Percentiles rank a stretch among this genome's conserved stretches.
These are phyloP conservation scores for Neopestalotiopsis rosae DNA, from an alignment of 2,329 filamentous ascomycete species.

Conservation along the genomic window DNA sequence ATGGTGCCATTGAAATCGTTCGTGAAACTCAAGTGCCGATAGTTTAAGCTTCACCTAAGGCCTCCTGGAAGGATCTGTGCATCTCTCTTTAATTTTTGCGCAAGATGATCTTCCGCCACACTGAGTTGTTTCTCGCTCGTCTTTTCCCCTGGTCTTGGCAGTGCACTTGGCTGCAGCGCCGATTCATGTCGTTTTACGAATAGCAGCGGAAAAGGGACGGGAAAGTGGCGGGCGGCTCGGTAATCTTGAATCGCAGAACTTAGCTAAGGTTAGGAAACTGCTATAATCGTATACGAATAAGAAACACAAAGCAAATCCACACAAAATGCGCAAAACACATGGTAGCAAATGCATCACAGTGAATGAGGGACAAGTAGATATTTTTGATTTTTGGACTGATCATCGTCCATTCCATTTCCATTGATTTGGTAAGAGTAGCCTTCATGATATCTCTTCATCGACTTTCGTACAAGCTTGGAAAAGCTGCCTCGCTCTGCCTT, in stretches of 20 bases:
- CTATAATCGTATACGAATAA: neutral
- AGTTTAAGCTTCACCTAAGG: slow-evolving; percentile 8
- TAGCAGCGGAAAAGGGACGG: slow-evolving; percentile 7
- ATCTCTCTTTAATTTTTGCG: neutral
- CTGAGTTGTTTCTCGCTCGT: neutral
- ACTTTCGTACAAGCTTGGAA: slow-evolving; percentile 14
- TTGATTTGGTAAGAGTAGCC: neutral
- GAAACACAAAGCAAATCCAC: neutral
- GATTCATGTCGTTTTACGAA: neutral
- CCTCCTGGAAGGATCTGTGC: slow-evolving; percentile 4
- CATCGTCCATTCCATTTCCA: slow-evolving; percentile 1
- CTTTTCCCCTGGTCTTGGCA: neutral
- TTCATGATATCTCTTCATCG: neutral
- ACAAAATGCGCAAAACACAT: neutral
- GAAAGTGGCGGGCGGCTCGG: neutral
- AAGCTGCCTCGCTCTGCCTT: neutral
- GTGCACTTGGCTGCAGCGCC: slow-evolving; percentile 4
- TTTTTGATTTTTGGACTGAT: neutral
- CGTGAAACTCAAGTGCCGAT: slow-evolving; percentile 11
- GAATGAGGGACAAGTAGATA: neutral
- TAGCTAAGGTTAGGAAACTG: neutral
- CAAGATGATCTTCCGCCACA: neutral
- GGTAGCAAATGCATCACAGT: neutral
- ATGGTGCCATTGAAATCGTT: neutral
- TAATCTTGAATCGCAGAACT: neutral